Base-by-base conservation (phyloP, 148 eudicot genomes). In the Euryodendron excelsum region DNA sequence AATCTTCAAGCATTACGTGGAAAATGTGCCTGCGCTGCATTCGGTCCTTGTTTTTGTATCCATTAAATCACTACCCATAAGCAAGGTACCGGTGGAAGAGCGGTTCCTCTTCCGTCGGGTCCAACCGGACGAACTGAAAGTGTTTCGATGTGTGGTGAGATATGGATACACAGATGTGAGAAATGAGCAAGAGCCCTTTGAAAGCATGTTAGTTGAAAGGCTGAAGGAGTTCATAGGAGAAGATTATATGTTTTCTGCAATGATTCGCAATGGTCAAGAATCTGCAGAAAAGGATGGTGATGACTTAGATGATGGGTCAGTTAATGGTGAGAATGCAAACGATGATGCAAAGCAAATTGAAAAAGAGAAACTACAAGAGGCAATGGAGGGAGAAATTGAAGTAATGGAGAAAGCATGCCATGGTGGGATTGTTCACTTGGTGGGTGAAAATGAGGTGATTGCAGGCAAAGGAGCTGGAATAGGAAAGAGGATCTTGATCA, bases 121-220 rank as follows among this genome's bases (percentile, higher is more conserved):
- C 0, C 63, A 69, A 0, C 83, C 90, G 0, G 73, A 36, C 69
- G 85, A 79, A 36, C 56, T 82, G 1, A 48, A 55, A 33, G 66
- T 89, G 2, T 86, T 89, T 28, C 84, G 87, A 0, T 89, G 92
- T 71, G 87, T 85, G 13, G 87, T 86, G 7, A 78, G 92, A 52
- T 89, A 85, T 25, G 90, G 92, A 1, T 89, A 89, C 76, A 82
- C 82, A 0, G 89, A 84, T 33, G 53, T 77, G 0, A 64, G 76
- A 1, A 45, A 60, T 4, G 81, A 84, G 21, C 48, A 80, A 1
- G 90, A n/a, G 53, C 70, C 80, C 3, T 87, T 89, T 11, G 92
- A 89, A 74, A 66, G 17, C 20, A 36, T 73, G 17, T 53, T 89
- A 18, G 62, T 82, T 3, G 85, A 80, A 28, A 64, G 79, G 76